Evolutionary conservation across 805 yeast genomes (phyloP).

Genomic region (Metschnikowia corniflorae): DNA sequence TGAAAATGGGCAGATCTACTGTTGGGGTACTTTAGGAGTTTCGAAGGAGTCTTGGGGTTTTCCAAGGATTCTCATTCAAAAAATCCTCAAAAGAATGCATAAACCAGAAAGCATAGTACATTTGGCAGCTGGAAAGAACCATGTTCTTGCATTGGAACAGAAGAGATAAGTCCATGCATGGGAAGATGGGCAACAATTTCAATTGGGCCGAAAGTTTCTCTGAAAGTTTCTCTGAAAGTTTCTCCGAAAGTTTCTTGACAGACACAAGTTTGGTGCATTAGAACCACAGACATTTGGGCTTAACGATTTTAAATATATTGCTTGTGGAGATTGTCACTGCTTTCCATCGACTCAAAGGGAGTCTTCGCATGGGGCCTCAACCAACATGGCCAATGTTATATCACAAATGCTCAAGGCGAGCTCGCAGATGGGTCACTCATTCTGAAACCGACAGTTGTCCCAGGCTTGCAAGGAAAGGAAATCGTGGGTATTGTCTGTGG

Average conservation of each 20-base stretch:
- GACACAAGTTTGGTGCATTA: slow-evolving; percentile 66
- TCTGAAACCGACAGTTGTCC: slow-evolving; percentile 69
- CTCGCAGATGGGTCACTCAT: slow-evolving; percentile 85
- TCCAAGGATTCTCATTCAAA: slow-evolving; percentile 63
- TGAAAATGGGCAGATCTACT: slow-evolving; percentile 82
- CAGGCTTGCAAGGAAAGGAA: slow-evolving; percentile 55
- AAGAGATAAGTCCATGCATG: slow-evolving; percentile 90
- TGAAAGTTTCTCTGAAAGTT: too few species aligned
- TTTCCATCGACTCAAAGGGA: slow-evolving; percentile 81
- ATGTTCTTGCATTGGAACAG: slow-evolving; percentile 74
- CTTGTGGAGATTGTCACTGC: slow-evolving; percentile 93
- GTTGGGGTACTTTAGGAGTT: slow-evolving; percentile 97
- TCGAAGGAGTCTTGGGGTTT: too few species aligned
- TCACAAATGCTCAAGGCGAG: slow-evolving; percentile 53
- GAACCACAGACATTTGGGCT: slow-evolving; percentile 85
- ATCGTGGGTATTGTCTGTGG: slow-evolving; percentile 77
- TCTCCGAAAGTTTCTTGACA: slow-evolving; percentile 77
- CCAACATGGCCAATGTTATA: slow-evolving; percentile 95
- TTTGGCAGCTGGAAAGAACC: slow-evolving; percentile 91
- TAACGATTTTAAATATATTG: slow-evolving; percentile 71
- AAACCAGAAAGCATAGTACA: slow-evolving; percentile 69
- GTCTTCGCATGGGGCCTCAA: slow-evolving; percentile 94
- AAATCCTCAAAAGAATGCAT: slow-evolving; percentile 59
- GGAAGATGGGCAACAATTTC: slow-evolving; percentile 96
- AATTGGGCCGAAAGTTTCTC: slow-evolving; percentile 86